phyloP scores from a whole-genome alignment of 495 filamentous ascomycete species.

The Penicillium desertorum region DNA sequence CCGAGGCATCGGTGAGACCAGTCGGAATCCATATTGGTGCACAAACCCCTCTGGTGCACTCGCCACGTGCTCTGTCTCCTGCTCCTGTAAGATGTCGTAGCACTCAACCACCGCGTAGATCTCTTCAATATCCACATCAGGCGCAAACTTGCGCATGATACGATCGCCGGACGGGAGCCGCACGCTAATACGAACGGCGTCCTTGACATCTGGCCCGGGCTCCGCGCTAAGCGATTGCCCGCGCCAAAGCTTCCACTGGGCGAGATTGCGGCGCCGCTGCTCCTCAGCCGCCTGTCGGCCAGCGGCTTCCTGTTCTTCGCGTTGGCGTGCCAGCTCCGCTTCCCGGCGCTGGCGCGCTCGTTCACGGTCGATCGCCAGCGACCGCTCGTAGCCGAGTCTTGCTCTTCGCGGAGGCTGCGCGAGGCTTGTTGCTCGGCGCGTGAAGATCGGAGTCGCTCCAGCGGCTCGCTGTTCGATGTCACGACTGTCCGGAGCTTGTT shows the following conservation, averaged over 20 bases:
- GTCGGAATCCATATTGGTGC: slow-evolving; percentile 76
- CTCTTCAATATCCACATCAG: slow-evolving; percentile 71
- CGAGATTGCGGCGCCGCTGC: slow-evolving; percentile 53
- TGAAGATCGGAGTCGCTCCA: slow-evolving; percentile 65
- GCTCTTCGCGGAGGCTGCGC: slow-evolving; percentile 74
- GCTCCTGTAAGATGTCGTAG: slow-evolving; percentile 60
- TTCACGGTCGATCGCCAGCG: slow-evolving; percentile 82
- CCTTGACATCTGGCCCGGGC: slow-evolving; percentile 61
- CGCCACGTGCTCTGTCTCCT: slow-evolving; percentile 28
- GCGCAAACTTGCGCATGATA: slow-evolving; percentile 70
- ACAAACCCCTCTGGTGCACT: slow-evolving; percentile 64
- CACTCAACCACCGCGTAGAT: slow-evolving; percentile 97
- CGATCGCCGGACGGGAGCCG: slow-evolving; percentile 71
- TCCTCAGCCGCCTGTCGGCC: slow-evolving; percentile 65
- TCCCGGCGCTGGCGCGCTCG: slow-evolving; percentile 71
- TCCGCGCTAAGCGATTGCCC: slow-evolving; percentile 64
- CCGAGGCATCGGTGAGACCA: slow-evolving; percentile 81
- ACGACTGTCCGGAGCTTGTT: slow-evolving; percentile 70
- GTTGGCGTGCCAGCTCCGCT: slow-evolving; percentile 64
- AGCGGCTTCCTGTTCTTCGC: slow-evolving; percentile 60
- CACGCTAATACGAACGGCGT: slow-evolving; percentile 76
- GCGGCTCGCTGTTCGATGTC: slow-evolving; percentile 63
- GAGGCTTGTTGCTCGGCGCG: slow-evolving; percentile 75
- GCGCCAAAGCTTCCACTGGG: slow-evolving; percentile 81
- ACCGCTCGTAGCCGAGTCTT: slow-evolving; percentile 93